These are phyloP conservation scores for Quercus rubra DNA, from an alignment of 306 rosid genomes.

Conservation along the genomic window DNA sequence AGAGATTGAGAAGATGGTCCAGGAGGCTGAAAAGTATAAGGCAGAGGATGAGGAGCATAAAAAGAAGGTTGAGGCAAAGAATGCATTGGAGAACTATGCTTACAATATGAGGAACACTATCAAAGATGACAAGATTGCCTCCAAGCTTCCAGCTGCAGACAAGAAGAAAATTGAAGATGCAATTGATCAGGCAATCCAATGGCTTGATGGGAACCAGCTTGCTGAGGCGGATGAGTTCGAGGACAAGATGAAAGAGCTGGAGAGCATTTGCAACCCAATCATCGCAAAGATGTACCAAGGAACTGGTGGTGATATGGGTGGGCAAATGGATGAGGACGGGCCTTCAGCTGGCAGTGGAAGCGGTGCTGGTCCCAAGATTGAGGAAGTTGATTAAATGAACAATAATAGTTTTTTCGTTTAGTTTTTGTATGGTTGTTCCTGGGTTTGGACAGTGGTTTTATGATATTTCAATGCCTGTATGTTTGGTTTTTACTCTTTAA, in stretches of 20 bases:
- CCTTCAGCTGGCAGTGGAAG: conserved; percentile 37
- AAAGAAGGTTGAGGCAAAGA: conserved; percentile 56
- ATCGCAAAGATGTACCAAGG: conserved; percentile 57
- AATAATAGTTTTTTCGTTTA: background rate
- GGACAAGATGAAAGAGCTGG: conserved; percentile 56
- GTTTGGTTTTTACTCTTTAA: background rate
- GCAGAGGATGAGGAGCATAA: conserved; percentile 53
- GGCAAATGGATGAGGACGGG: conserved; percentile 53
- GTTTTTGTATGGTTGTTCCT: background rate
- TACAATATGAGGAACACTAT: conserved; percentile 60
- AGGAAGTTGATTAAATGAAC: conserved; percentile 44
- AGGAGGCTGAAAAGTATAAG: conserved; percentile 53
- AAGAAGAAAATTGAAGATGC: conserved; percentile 64
- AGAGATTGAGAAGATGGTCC: conserved; percentile 58
- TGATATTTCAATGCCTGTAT: background rate
- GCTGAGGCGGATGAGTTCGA: conserved; percentile 49
- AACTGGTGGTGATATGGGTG: conserved; percentile 39
- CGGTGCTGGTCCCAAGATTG: conserved; percentile 53
- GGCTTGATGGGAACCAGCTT: conserved; percentile 58
- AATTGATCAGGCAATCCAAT: conserved; percentile 44
- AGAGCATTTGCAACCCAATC: conserved; percentile 54
- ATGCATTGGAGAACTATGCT: conserved; percentile 46
- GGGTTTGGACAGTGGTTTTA: background rate
- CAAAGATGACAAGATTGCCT: conserved; percentile 51
- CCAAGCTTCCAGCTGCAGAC: conserved; percentile 43